Conservation (phyloP, 2,329 filamentous ascomycete species). For the Tolypocladium ovalisporum region DNA sequence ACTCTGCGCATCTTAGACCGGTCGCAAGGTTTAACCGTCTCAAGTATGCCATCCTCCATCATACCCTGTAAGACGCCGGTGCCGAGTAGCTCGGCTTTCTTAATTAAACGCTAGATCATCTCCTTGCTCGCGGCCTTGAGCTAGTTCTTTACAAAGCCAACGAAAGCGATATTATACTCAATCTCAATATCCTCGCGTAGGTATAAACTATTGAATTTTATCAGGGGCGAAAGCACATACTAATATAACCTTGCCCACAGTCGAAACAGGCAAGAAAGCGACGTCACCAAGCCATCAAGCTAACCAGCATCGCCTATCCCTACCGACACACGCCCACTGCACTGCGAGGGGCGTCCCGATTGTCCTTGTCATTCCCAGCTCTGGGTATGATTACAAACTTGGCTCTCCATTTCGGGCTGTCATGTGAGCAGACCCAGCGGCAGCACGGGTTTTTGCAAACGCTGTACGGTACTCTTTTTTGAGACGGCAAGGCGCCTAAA, state of each 20-base stretch:
- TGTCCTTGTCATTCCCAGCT: not conserved
- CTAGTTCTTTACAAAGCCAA: conserved; percentile 55
- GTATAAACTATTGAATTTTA: conserved; percentile 57
- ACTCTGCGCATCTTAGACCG: conserved; percentile 20
- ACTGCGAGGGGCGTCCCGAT: not conserved
- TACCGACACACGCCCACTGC: not conserved
- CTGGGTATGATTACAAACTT: not conserved
- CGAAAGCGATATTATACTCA: conserved; percentile 55
- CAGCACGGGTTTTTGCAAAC: not conserved
- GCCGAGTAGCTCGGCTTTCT: conserved; percentile 60
- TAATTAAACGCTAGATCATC: conserved; percentile 58
- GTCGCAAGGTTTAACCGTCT: conserved; percentile 45
- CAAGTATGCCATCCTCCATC: conserved; percentile 54
- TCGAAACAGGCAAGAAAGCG: not conserved
- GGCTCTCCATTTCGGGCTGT: not conserved
- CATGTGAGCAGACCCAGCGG: not conserved
- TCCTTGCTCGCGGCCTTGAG: conserved; percentile 55
- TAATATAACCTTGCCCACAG: not conserved
- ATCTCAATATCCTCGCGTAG: conserved; percentile 62
- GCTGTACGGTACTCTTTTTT: not conserved
- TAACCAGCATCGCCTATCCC: not conserved
- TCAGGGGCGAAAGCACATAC: too few relatives aligned
- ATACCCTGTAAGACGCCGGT: conserved; percentile 55
- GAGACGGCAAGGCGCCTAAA: not conserved
- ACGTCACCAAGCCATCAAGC: not conserved